These are phyloP conservation scores for Byssothecium circinans DNA, from an alignment of 2,329 filamentous ascomycete genomes.

Conservation along the genomic window DNA sequence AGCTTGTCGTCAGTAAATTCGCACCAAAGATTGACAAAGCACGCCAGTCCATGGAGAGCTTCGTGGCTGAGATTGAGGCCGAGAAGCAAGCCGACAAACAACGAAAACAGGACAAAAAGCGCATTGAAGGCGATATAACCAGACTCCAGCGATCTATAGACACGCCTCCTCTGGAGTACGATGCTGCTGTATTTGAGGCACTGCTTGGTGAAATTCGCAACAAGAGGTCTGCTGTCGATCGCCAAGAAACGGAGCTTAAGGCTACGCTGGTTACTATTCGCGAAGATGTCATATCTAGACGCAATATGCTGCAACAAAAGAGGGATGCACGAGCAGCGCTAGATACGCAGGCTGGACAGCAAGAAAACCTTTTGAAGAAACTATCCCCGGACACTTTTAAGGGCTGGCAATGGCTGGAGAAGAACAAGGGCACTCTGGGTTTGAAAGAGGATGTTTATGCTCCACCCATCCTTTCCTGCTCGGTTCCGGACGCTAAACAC, in stretches of 20 bases:
- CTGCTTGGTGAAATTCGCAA: constrained; percentile 64
- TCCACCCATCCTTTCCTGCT: constrained; percentile 78
- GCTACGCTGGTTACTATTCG: constrained; percentile 37
- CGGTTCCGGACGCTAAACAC: constrained; percentile 71
- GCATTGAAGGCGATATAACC: constrained; percentile 56
- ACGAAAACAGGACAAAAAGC: constrained; percentile 34
- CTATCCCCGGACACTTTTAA: constrained; percentile 64
- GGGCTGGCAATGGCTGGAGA: constrained; percentile 81
- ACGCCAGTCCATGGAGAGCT: constrained; percentile 44
- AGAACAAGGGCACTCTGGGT: constrained; percentile 58
- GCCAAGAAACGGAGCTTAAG: constrained; percentile 45
- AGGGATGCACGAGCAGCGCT: constrained; percentile 31
- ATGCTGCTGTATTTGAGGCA: constrained; percentile 70
- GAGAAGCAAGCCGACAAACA: constrained; percentile 48
- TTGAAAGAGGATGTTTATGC: constrained; percentile 80
- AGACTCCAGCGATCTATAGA: constrained; percentile 65
- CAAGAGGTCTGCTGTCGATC: constrained; percentile 54
- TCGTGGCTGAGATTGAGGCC: constrained; percentile 47
- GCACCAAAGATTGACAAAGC: constrained; percentile 34
- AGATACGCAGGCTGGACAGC: constrained; percentile 44
- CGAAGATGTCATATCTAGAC: constrained; percentile 5
- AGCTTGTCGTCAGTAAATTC: constrained; percentile 54
- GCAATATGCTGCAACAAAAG: constrained; percentile 19
- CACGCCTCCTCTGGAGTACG: constrained; percentile 66
- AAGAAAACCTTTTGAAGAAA: constrained; percentile 61